Percentiles rank a stretch among this genome's conserved stretches.
Conservation (phyloP, 495 filamentous ascomycete genomes). For the Talaromyces liani region DNA sequence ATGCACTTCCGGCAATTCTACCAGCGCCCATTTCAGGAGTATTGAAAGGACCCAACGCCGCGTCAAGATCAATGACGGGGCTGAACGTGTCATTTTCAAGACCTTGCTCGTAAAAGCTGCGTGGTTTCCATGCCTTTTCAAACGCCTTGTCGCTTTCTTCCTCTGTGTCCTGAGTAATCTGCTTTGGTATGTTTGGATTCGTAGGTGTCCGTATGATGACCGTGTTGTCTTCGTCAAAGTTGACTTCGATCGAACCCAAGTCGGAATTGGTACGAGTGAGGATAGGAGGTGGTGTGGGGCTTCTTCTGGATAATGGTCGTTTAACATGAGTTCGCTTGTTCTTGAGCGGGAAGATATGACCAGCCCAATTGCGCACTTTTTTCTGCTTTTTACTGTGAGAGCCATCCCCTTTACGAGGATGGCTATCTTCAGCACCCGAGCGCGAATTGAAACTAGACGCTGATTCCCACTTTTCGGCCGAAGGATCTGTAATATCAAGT, state of each 20-base stretch:
- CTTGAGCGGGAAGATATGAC: constrained; percentile 66
- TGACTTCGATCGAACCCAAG: constrained; percentile 37
- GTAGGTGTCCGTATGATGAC: constrained; percentile 41
- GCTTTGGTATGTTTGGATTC: constrained; percentile 23
- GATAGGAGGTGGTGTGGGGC: constrained; percentile 32
- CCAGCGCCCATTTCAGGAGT: constrained; percentile 51
- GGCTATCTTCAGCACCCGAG: neutral
- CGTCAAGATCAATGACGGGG: constrained; percentile 89
- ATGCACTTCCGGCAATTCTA: constrained; percentile 48
- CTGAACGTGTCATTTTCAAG: constrained; percentile 54
- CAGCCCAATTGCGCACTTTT: constrained; percentile 76
- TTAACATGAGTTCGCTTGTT: constrained; percentile 38
- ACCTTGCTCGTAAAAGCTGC: constrained; percentile 36
- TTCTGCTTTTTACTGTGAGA: constrained; percentile 60
- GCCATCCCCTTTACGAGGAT: constrained; percentile 23
- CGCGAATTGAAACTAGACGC: constrained; percentile 5
- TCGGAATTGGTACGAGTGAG: constrained; percentile 36
- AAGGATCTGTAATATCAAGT: neutral
- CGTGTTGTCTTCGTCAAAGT: constrained; percentile 49
- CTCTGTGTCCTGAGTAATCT: constrained; percentile 18
- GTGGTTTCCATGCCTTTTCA: constrained; percentile 40
- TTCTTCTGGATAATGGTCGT: constrained; percentile 19
- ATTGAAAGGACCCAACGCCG: constrained; percentile 89
- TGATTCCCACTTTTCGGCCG: constrained; percentile 6
- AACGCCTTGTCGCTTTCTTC: constrained; percentile 20